These are phyloP conservation scores for Ganoderma meredithae DNA, from an alignment of 1,284 basidiomycete genomes.

Conservation along the genomic window DNA sequence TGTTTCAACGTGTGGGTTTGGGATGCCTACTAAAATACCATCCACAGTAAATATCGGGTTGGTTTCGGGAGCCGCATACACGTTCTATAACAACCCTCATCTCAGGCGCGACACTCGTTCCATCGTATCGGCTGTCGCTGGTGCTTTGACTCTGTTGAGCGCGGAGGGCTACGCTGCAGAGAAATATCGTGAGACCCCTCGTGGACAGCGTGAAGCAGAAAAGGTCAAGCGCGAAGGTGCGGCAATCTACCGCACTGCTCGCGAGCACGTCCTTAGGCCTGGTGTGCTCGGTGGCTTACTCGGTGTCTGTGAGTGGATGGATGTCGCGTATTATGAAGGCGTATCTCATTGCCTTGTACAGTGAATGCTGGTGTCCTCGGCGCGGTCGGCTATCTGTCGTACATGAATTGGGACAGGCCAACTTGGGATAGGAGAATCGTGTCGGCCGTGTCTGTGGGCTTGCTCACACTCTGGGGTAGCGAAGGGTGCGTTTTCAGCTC, in stretches of 20 bases:
- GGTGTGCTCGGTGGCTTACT: slow-evolving; percentile 72
- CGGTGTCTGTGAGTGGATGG: slow-evolving; percentile 59
- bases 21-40: neutral
- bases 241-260: slow-evolving; percentile 62
- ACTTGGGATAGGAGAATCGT: slow-evolving; percentile 77
- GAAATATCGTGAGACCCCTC: slow-evolving; percentile 65
- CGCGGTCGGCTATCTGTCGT: slow-evolving; percentile 72
- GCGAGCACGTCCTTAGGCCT: slow-evolving; percentile 71
- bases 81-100: slow-evolving; percentile 71
- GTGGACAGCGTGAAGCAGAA: slow-evolving; percentile 63
- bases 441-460: slow-evolving; percentile 67
- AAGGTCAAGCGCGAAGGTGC: slow-evolving; percentile 70
- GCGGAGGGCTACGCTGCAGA: slow-evolving; percentile 73
- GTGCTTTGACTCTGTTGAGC: slow-evolving; percentile 62
- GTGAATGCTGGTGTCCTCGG: slow-evolving; percentile 78
- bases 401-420: slow-evolving; percentile 72
- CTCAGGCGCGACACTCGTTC: slow-evolving; percentile 66
- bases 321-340: neutral
- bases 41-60: slow-evolving; percentile 75
- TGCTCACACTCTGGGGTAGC: slow-evolving; percentile 70
- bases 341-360: slow-evolving; percentile 33
- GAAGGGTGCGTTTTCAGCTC: slow-evolving; percentile 66
- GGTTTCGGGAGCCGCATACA: slow-evolving; percentile 66
- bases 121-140: slow-evolving; percentile 61
- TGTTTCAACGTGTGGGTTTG: slow-evolving; percentile 36